Percentiles rank a stretch among this genome's conserved stretches.
Evolutionary conservation across 2,329 filamentous ascomycete species (phyloP).

Genomic region (Hansfordia pulvinata): DNA sequence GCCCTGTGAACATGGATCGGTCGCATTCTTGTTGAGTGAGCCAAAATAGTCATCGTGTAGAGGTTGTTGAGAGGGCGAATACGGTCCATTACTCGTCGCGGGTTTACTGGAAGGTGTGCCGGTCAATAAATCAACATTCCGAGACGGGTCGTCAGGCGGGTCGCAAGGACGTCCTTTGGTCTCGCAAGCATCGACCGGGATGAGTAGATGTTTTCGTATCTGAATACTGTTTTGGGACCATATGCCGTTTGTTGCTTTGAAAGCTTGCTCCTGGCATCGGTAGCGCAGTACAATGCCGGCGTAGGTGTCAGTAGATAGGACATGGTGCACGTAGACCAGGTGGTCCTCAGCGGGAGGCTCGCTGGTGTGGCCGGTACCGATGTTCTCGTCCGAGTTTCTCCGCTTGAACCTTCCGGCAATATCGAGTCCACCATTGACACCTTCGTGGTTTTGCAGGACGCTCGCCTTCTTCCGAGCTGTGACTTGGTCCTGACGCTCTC

Average conservation of each 20-base stretch:
- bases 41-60: conserved; percentile 28
- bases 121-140: conserved; percentile 35
- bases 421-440: conserved; percentile 44
- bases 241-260: conserved; percentile 80
- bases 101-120: too few relatives aligned
- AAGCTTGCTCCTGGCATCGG: conserved; percentile 68
- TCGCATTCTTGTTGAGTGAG: conserved; percentile 18
- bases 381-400: conserved; percentile 53
- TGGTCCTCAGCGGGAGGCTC: conserved; percentile 58
- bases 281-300: conserved; percentile 86
- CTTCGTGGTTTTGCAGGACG: conserved; percentile 46
- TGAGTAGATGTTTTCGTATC: conserved; percentile 61
- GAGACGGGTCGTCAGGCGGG: conserved; percentile 28
- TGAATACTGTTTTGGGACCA: conserved; percentile 93
- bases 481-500: conserved; percentile 38
- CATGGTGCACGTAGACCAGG: conserved; percentile 81
- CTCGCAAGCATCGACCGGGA: conserved; percentile 83
- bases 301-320: conserved; percentile 72
- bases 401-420: conserved; percentile 45
- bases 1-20: conserved; percentile 15
- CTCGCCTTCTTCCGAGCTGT: conserved; percentile 43
- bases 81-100: too few relatives aligned
- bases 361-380: conserved; percentile 17
- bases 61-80: too few relatives aligned
- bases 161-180: conserved; percentile 61